Percentiles rank a stretch among this genome's conserved stretches.
phyloP scores from a whole-genome alignment of 176 grass and related monocot genomes.

The Bonia amplexicaulis region DNA sequence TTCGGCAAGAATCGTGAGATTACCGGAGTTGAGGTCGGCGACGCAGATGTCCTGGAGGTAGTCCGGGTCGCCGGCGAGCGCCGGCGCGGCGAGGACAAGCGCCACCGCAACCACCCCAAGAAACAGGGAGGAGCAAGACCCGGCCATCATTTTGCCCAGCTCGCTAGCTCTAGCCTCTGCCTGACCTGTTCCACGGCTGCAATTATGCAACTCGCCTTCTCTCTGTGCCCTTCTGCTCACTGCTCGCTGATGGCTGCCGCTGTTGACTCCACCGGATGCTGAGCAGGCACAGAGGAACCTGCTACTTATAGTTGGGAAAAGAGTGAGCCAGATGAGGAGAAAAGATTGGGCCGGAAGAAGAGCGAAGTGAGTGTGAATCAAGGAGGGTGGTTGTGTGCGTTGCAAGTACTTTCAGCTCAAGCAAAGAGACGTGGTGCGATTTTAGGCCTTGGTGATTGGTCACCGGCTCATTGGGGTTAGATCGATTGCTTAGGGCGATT shows the following conservation, averaged over 20 bases:
- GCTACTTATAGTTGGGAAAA: background rate
- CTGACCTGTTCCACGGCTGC: background rate
- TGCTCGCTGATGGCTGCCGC: background rate
- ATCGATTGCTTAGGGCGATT: too few relatives aligned
- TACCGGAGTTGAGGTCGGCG: slow-evolving; percentile 66
- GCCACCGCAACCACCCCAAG: background rate
- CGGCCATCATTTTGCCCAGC: background rate
- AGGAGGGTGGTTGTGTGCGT: background rate
- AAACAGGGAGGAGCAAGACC: background rate
- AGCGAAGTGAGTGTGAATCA: background rate
- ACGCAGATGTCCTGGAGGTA: slow-evolving; percentile 89
- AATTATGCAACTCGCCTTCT: background rate
- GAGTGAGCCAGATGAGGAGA: background rate
- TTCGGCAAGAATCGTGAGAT: background rate
- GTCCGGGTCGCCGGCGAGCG: slow-evolving; percentile 63
- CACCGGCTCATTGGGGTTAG: background rate
- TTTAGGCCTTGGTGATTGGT: slow-evolving; percentile 2
- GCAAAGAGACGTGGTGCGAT: slow-evolving; percentile 19
- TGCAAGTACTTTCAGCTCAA: slow-evolving; percentile 18
- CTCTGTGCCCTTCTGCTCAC: background rate
- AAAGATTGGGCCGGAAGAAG: slow-evolving; percentile 12
- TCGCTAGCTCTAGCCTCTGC: background rate
- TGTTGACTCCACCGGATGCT: background rate
- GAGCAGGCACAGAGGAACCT: background rate
- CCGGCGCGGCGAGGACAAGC: background rate